A percentile compares a stretch with the other conserved stretches of the same genome.
phyloP scores from a whole-genome alignment of 108 stramenopile genomes.

The Mayamaea pseudoterrestris region DNA sequence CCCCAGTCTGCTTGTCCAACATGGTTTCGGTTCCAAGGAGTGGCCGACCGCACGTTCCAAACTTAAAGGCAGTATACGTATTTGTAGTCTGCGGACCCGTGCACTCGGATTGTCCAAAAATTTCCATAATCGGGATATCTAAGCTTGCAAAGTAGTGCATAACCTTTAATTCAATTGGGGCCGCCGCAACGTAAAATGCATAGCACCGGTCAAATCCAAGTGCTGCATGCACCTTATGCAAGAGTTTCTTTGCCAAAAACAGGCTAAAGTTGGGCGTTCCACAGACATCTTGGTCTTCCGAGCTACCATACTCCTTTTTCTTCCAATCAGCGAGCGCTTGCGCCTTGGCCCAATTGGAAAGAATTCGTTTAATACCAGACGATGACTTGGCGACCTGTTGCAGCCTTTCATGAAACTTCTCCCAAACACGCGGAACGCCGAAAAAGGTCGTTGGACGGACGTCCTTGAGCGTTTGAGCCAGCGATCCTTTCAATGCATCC shows the following conservation, averaged over 20 bases:
- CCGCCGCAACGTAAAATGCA: slow-evolving; percentile 34
- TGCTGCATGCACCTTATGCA: slow-evolving; percentile 27
- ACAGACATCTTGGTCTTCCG: background rate
- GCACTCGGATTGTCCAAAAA: slow-evolving; percentile 69
- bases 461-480: slow-evolving; percentile 35
- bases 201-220: slow-evolving; percentile 47
- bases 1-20: slow-evolving; percentile 23
- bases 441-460: slow-evolving; percentile 75
- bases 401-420: slow-evolving; percentile 70
- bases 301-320: slow-evolving; percentile 4
- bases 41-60: slow-evolving; percentile 20
- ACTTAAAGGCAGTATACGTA: slow-evolving; percentile 22
- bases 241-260: slow-evolving; percentile 20
- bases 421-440: slow-evolving; percentile 80
- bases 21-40: slow-evolving; percentile 22
- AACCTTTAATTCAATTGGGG: slow-evolving; percentile 51
- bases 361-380: slow-evolving; percentile 31
- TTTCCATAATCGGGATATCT: slow-evolving; percentile 49
- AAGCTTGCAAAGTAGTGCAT: slow-evolving; percentile 57
- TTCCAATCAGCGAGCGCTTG: slow-evolving; percentile 16
- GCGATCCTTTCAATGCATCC: slow-evolving; percentile 57
- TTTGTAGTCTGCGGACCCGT: slow-evolving; percentile 53
- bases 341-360: slow-evolving; percentile 54
- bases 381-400: slow-evolving; percentile 33
- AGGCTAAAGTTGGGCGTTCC: slow-evolving; percentile 7